phyloP scores from a whole-genome alignment of 2,329 filamentous ascomycete genomes.

The Didymella glomerata region DNA sequence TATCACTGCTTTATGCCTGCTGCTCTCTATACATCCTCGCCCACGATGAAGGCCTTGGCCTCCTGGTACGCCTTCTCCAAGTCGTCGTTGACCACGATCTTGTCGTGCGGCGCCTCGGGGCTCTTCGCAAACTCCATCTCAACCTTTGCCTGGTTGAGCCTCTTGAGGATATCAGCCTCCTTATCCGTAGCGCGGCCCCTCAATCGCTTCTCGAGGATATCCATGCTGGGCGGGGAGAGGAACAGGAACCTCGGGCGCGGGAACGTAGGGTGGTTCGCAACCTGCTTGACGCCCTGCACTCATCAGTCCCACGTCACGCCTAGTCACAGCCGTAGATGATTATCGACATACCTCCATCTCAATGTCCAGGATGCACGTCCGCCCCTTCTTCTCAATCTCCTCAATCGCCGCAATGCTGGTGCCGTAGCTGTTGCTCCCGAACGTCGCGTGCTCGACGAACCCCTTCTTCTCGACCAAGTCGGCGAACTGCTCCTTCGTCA shows the following conservation, averaged over 20 bases:
- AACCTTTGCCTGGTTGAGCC: conserved; percentile 58
- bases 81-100: conserved; percentile 61
- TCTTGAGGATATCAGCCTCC: conserved; percentile 59
- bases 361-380: conserved; percentile 87
- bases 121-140: conserved; percentile 54
- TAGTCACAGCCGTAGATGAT: too few relatives aligned
- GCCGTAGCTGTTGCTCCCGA: conserved; percentile 86
- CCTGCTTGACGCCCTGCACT: conserved; percentile 83
- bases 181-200: conserved; percentile 54
- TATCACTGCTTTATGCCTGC: conserved; percentile 3
- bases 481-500: conserved; percentile 60
- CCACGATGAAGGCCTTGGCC: conserved; percentile 62
- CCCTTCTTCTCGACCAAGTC: conserved; percentile 66
- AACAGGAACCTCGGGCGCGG: conserved; percentile 80
- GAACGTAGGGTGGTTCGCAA: conserved; percentile 74
- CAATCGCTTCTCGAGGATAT: conserved; percentile 72
- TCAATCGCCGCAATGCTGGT: conserved; percentile 82
- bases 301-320: conserved; percentile 7
- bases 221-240: conserved; percentile 78
- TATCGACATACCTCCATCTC: conserved; percentile 80
- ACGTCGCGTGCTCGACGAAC: conserved; percentile 88
- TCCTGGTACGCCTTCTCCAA: conserved; percentile 60
- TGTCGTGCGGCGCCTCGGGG: conserved; percentile 59
- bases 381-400: conserved; percentile 74
- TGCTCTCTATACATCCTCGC: conserved; percentile 36